Base-by-base conservation (phyloP, 176 grass and related monocot species). In the Carex parvula region DNA sequence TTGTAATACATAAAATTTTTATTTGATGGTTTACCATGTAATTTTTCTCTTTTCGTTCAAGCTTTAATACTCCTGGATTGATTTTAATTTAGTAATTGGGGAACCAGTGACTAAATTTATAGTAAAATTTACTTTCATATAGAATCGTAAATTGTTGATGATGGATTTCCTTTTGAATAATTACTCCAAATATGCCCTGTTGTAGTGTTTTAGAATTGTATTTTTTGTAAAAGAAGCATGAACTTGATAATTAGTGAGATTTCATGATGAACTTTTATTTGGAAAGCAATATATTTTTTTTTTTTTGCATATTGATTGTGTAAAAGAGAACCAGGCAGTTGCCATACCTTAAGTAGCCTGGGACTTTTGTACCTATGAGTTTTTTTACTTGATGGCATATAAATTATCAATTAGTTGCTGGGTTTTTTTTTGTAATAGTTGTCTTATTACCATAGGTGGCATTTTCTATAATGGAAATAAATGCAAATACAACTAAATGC, bases 401-500 rank as follows among this genome's bases (percentile, higher is more conserved):
- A 56, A 57, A 57, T 76, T 55, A 16, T 77, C 7, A 56, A 32
- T 30, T 29, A 18, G 24, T 32, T 74, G 20, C 39, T 21, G 42
- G 20, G 3, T 52, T 74, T 50, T 52, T 52, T 52, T 52, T 33
- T 8, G 48, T 41, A 54, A 56, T 17, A 17, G 73, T 56, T 32
- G 24, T 77, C 24, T 26, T 56, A 55, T 13, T 53, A 18, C 73
- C 12, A 30, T 77, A 77, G 24, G 6, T 55, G 73, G 73, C 50
- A 55, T 78, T 56, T 70, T 57, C 73, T 78, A 33, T 78, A 56
- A 78, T 78, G 15, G 10, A 33, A 33, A 17, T 56, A 17, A 32
- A 56, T 33, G 14, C 44, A 74, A 78, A 78, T 78, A 30, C 73
- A 56, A 77, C 50, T 32, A 30, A 78, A 52, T 56, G 26, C 52